Evolutionary conservation across 768 basidiomycete species (phyloP).

Genomic region (Auricularia auricula-judae): DNA sequence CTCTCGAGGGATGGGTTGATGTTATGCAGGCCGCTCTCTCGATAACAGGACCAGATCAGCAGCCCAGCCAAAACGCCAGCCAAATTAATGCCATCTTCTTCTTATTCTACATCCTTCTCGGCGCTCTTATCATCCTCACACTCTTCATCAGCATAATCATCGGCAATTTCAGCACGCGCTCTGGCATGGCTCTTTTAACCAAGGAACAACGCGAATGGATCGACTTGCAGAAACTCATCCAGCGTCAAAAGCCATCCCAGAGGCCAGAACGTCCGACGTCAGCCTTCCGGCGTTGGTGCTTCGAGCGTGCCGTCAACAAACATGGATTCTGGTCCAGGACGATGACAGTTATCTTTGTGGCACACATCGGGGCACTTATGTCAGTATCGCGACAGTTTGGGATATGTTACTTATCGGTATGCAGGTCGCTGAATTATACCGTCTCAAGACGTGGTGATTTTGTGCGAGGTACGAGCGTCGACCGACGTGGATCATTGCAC

Average conservation of each 20-base stretch:
- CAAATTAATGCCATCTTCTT: conserved; percentile 87
- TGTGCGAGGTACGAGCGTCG: neutral
- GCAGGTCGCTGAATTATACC: conserved; percentile 44
- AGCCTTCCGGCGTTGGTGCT: conserved; percentile 71
- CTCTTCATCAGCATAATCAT: conserved; percentile 96
- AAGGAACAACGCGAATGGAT: conserved; percentile 89
- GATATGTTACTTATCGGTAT: neutral
- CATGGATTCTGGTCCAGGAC: conserved; percentile 85
- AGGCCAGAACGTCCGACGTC: conserved; percentile 56
- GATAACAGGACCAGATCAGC: conserved; percentile 56
- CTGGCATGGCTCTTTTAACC: conserved; percentile 79
- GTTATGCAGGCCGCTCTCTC: conserved; percentile 75
- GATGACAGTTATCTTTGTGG: conserved; percentile 67
- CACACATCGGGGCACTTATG: conserved; percentile 81
- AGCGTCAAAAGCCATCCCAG: conserved; percentile 75
- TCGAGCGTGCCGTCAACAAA: conserved; percentile 79
- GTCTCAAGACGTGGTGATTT: conserved; percentile 44
- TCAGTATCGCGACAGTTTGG: conserved; percentile 23
- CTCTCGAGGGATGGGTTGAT: conserved; percentile 94
- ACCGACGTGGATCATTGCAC: neutral
- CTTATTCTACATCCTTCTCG: conserved; percentile 82
- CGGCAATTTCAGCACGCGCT: conserved; percentile 79
- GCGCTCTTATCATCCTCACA: conserved; percentile 81
- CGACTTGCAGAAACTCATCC: conserved; percentile 81
- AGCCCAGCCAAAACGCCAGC: conserved; percentile 61